These are phyloP conservation scores for Clavispora carvajalis DNA, from an alignment of 805 yeast genomes.

Conservation along the genomic window DNA sequence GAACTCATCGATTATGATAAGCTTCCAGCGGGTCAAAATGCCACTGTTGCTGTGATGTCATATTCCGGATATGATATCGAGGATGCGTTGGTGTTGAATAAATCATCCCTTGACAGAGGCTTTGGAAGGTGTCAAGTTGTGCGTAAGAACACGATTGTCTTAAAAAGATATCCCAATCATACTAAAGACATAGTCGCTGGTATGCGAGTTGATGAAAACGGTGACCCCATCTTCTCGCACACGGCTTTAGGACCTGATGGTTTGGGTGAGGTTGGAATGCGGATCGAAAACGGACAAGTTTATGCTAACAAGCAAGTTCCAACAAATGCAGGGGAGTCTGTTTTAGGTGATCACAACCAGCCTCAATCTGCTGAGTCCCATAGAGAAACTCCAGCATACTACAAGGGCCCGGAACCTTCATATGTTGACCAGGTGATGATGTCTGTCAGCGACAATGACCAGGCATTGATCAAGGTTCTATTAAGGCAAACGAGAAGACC, in stretches of 20 bases:
- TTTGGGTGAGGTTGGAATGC: conserved; percentile 91
- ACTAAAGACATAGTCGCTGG: conserved; percentile 90
- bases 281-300: conserved; percentile 87
- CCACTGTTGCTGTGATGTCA: conserved; percentile 98
- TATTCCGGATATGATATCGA: conserved; percentile 99
- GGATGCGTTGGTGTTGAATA: conserved; percentile 94
- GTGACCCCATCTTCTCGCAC: conserved; percentile 82
- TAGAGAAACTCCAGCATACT: conserved; percentile 86
- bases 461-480: conserved; percentile 86
- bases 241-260: conserved; percentile 90
- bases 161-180: conserved; percentile 91
- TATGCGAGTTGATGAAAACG: conserved; percentile 79
- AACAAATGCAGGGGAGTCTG: conserved; percentile 68
- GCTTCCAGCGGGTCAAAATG: conserved; percentile 97
- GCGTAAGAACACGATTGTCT: conserved; percentile 81
- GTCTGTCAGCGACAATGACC: conserved; percentile 93
- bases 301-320: conserved; percentile 93
- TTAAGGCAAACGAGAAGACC: conserved; percentile 96
- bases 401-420: conserved; percentile 93
- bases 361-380: conserved; percentile 50
- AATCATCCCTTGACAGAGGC: conserved; percentile 91
- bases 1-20: conserved; percentile 94
- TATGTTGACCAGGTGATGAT: conserved; percentile 97
- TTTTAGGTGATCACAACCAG: conserved; percentile 36
- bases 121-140: conserved; percentile 97